Conservation (phyloP, 768 basidiomycete species). For the Hericium erinaceus region DNA sequence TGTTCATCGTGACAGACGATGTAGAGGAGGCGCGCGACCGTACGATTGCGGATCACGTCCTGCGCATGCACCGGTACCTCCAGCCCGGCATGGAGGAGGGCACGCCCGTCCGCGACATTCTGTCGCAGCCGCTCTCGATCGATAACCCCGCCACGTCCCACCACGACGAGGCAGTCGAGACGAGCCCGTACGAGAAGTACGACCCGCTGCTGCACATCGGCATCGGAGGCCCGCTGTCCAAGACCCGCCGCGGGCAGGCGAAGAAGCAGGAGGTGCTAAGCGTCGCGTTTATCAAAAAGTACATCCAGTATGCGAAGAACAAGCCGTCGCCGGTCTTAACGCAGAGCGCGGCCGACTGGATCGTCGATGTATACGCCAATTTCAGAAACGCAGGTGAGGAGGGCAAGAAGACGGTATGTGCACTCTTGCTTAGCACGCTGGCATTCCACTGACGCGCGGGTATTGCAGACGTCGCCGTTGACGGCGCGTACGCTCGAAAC, state of each 20-base stretch:
- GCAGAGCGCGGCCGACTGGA: conserved; percentile 89
- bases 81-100: conserved; percentile 97
- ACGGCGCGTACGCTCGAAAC: conserved; percentile 99
- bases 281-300: conserved; percentile 95
- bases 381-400: conserved; percentile 90
- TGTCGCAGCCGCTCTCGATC: conserved; percentile 80
- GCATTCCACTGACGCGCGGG: background rate
- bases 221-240: conserved; percentile 38
- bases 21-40: conserved; percentile 93
- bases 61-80: conserved; percentile 94
- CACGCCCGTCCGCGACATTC: conserved; percentile 79
- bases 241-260: conserved; percentile 39
- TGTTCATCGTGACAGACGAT: conserved; percentile 98
- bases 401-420: conserved; percentile 73
- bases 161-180: conserved; percentile 45
- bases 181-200: conserved; percentile 90
- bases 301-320: conserved; percentile 94
- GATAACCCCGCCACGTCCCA: conserved; percentile 59
- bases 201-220: conserved; percentile 92
- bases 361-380: conserved; percentile 85
- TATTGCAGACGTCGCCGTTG: conserved; percentile 79
- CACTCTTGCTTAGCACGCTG: too few relatives aligned
- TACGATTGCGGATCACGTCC: conserved; percentile 92
- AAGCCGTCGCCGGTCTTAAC: conserved; percentile 78
- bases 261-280: conserved; percentile 82